Evolutionary conservation across 345 rosid species (phyloP).

Genomic region (Linum trigynum): DNA sequence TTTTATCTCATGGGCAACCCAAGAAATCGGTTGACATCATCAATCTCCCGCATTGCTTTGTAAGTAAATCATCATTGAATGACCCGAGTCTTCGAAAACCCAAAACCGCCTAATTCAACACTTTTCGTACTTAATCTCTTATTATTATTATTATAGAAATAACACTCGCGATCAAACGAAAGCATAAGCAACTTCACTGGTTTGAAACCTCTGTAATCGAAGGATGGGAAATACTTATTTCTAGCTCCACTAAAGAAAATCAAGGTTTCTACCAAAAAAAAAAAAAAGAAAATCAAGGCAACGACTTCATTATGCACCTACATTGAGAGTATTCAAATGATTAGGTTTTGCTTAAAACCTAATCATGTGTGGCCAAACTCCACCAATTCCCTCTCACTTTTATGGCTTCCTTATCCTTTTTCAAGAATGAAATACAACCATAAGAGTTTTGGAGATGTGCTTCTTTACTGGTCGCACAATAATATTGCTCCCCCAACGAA

Average conservation of each 20-base stretch:
- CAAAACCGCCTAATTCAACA: no score
- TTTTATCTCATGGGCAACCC: no score
- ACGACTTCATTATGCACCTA: background rate
- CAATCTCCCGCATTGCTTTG: no score
- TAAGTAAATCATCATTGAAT: no score
- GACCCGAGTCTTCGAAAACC: no score
- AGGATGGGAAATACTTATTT: no score
- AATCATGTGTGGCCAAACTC: conserved; percentile 18
- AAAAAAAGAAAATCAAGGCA: background rate
- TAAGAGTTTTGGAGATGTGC: conserved; percentile 5
- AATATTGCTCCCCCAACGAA: background rate
- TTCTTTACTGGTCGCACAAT: conserved; percentile 13
- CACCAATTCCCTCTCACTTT: background rate
- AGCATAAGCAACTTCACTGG: no score
- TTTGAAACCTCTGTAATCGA: no score
- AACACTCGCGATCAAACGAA: no score
- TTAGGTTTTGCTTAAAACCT: background rate
- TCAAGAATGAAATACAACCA: background rate
- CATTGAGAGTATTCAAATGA: background rate
- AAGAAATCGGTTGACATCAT: no score
- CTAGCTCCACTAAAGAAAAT: background rate
- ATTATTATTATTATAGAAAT: no score
- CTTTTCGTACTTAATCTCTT: no score
- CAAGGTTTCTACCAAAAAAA: background rate
- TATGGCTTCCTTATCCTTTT: conserved; percentile 19